Evolutionary conservation across 192 early-diverging fungal genomes (phyloP).

Genomic region (Backusella psychrophila): DNA sequence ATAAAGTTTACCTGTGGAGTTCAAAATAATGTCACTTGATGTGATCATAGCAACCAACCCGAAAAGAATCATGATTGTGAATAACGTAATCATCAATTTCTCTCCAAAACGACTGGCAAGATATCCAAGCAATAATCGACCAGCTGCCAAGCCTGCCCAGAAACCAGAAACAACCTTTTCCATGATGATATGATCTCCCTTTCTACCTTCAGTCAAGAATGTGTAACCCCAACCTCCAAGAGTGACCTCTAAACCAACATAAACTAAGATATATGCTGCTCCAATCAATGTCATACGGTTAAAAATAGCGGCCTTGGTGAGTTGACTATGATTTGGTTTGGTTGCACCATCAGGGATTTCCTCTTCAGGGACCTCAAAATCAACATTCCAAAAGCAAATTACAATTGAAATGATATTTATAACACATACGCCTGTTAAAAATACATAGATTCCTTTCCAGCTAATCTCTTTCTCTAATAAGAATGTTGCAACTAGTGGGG

Average conservation of each 20-base stretch:
- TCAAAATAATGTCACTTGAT: conserved; percentile 6
- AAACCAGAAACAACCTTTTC: conserved; percentile 29
- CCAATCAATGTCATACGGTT: conserved; percentile 24
- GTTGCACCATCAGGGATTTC: not conserved
- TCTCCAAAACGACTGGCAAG: conserved; percentile 34
- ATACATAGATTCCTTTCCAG: conserved; percentile 34
- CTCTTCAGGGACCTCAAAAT: conserved; percentile 5
- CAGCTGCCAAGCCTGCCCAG: conserved; percentile 35
- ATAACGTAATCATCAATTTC: conserved; percentile 29
- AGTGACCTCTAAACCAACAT: conserved; percentile 39
- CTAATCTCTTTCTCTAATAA: conserved; percentile 19
- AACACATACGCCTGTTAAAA: conserved; percentile 17
- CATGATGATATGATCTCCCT: conserved; percentile 26
- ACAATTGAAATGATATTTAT: conserved; percentile 18
- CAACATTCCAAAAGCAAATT: conserved; percentile 18
- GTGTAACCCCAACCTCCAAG: conserved; percentile 37
- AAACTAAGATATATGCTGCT: conserved; percentile 32
- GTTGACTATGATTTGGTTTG: not conserved
- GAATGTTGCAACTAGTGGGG: conserved; percentile 26
- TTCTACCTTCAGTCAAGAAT: conserved; percentile 25
- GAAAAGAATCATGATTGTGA: conserved; percentile 7
- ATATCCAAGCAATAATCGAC: conserved; percentile 33
- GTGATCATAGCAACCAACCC: conserved; percentile 6
- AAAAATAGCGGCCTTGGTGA: conserved; percentile 8
- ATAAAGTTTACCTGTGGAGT: conserved; percentile 24